These are phyloP conservation scores for Hyaloscypha variabilis DNA, from an alignment of 495 filamentous ascomycete genomes.

Conservation along the genomic window DNA sequence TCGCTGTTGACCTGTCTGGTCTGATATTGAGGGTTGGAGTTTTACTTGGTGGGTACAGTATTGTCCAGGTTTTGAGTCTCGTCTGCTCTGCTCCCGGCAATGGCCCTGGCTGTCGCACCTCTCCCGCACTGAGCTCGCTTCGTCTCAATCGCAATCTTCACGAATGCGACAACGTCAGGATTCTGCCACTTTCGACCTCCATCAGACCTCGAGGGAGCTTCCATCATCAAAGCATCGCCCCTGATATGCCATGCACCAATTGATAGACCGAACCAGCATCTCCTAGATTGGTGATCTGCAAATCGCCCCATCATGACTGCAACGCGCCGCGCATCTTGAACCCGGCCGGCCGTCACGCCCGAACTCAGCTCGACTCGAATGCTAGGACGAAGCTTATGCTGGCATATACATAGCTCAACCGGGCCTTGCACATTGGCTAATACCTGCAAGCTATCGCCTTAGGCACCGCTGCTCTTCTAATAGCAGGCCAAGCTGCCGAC, in stretches of 20 bases:
- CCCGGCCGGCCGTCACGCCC: not conserved
- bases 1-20: no score
- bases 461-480: not conserved
- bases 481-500: slow-evolving; percentile 12
- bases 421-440: not conserved
- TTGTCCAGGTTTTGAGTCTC: no score
- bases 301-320: not conserved
- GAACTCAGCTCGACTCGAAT: not conserved
- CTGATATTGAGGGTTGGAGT: no score
- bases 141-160: no score
- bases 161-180: not conserved
- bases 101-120: no score
- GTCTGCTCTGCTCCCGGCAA: no score
- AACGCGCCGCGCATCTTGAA: not conserved
- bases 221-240: not conserved
- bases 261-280: not conserved
- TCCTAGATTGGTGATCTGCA: not conserved
- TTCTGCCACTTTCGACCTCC: not conserved
- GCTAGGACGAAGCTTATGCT: not conserved
- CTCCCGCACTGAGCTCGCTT: no score
- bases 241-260: not conserved
- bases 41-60: no score
- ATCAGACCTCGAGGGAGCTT: not conserved
- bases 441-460: slow-evolving; percentile 1
- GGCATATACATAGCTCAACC: not conserved